Conservation (phyloP, 805 yeast genomes). For the Alloascoidea hylecoeti region DNA sequence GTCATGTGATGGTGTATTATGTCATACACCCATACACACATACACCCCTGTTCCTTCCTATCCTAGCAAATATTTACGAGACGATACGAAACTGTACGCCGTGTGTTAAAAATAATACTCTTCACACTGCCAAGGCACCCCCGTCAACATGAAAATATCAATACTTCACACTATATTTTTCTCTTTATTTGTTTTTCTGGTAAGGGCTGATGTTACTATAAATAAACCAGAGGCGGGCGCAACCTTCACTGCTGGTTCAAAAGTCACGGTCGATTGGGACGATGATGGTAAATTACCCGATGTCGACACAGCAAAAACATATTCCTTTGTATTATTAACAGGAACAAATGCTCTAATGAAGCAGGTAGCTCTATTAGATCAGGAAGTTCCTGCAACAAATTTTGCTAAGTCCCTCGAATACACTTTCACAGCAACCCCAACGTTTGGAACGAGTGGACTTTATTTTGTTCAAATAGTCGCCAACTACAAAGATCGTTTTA, state of each 20-base stretch:
- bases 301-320: conserved; percentile 25
- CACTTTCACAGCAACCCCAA: conserved; percentile 26
- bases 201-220: neutral
- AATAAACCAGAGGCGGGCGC: neutral
- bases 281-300: conserved; percentile 37
- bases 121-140: too few species aligned
- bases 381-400: conserved; percentile 15
- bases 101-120: too few species aligned
- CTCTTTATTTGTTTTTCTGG: neutral
- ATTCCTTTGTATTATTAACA: conserved; percentile 48
- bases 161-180: too few species aligned
- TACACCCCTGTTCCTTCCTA: too few species aligned
- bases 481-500: conserved; percentile 24
- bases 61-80: too few species aligned
- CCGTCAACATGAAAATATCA: too few species aligned
- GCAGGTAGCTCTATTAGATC: conserved; percentile 20
- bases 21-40: too few species aligned
- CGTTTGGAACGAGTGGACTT: conserved; percentile 44
- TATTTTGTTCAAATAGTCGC: conserved; percentile 65
- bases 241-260: conserved; percentile 2
- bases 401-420: conserved; percentile 21
- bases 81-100: too few species aligned
- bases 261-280: conserved; percentile 35
- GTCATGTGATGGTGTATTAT: too few species aligned
- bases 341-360: conserved; percentile 42